These are phyloP conservation scores for Boletus coccyginus DNA, from an alignment of 768 basidiomycete genomes.

Conservation along the genomic window DNA sequence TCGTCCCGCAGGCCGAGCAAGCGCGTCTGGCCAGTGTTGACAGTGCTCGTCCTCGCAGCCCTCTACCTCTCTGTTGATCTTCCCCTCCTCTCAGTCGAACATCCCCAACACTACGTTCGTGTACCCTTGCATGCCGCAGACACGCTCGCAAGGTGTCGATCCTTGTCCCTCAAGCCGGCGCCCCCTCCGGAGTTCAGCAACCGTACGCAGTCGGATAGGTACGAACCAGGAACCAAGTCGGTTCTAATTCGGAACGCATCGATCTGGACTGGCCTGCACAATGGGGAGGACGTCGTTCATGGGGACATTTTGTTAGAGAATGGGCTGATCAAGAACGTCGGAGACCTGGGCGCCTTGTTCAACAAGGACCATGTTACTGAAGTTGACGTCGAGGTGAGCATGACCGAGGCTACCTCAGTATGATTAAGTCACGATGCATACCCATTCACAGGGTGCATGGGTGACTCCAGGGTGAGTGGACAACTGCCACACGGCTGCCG, in stretches of 20 bases:
- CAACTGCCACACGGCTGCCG: not conserved
- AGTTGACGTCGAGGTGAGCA: slow-evolving; percentile 41
- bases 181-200: slow-evolving; percentile 44
- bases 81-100: not conserved
- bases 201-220: slow-evolving; percentile 56
- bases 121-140: slow-evolving; percentile 24
- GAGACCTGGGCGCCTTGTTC: slow-evolving; percentile 20
- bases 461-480: slow-evolving; percentile 47
- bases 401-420: not conserved
- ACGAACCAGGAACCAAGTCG: slow-evolving; percentile 49
- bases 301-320: slow-evolving; percentile 62
- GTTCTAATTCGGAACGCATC: slow-evolving; percentile 65
- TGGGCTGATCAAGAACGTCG: slow-evolving; percentile 61
- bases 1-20: slow-evolving; percentile 4
- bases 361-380: slow-evolving; percentile 25
- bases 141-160: slow-evolving; percentile 45
- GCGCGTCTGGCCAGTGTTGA: slow-evolving; percentile 17
- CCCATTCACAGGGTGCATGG: slow-evolving; percentile 52
- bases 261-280: slow-evolving; percentile 70
- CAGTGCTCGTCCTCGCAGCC: slow-evolving; percentile 10
- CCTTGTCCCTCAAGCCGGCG: slow-evolving; percentile 41
- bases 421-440: not conserved
- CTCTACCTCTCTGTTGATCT: slow-evolving; percentile 15
- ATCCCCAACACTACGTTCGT: not conserved
- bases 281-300: slow-evolving; percentile 54